phyloP scores from a whole-genome alignment of 768 basidiomycete genomes.

The Lyophyllum shimeji region DNA sequence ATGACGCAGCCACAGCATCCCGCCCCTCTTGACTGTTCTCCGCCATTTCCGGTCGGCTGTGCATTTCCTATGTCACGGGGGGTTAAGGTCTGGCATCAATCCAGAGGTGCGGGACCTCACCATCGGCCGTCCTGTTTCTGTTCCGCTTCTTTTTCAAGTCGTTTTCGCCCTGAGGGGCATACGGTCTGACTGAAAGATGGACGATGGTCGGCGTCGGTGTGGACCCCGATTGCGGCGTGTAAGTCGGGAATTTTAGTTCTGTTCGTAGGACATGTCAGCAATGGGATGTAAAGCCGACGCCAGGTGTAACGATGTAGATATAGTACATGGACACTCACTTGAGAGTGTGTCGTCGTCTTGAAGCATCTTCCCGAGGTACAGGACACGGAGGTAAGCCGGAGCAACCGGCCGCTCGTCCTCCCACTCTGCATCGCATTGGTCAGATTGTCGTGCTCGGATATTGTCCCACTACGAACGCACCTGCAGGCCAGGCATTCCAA shows the following conservation, averaged over 20 bases:
- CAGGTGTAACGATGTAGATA: background rate
- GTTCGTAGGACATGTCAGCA: slow-evolving; percentile 5
- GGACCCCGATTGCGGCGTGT: slow-evolving; percentile 28
- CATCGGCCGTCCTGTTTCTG: slow-evolving; percentile 24
- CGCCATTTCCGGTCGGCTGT: background rate
- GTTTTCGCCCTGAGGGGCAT: slow-evolving; percentile 48
- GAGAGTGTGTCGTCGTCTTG: slow-evolving; percentile 79
- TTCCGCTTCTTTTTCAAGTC: slow-evolving; percentile 56
- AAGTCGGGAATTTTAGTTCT: slow-evolving; percentile 42
- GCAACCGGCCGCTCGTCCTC: slow-evolving; percentile 76
- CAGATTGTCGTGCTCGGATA: background rate
- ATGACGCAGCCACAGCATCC: slow-evolving; percentile 21
- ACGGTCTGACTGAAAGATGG: slow-evolving; percentile 71
- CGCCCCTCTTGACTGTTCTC: slow-evolving; percentile 8
- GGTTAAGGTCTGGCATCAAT: background rate
- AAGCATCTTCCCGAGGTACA: slow-evolving; percentile 78
- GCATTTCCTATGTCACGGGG: background rate
- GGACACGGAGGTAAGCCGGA: slow-evolving; percentile 72
- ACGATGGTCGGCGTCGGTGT: slow-evolving; percentile 61
- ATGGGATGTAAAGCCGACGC: background rate
- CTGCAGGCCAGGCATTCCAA: slow-evolving; percentile 81
- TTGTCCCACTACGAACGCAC: slow-evolving; percentile 35
- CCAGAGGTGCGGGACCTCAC: slow-evolving; percentile 19
- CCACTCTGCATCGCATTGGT: slow-evolving; percentile 53
- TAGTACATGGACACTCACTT: slow-evolving; percentile 40